Evolutionary conservation across 2,329 filamentous ascomycete species (phyloP), one percentile per base, ranked within the genome.

Genomic region (Xylogone sp.): DNA sequence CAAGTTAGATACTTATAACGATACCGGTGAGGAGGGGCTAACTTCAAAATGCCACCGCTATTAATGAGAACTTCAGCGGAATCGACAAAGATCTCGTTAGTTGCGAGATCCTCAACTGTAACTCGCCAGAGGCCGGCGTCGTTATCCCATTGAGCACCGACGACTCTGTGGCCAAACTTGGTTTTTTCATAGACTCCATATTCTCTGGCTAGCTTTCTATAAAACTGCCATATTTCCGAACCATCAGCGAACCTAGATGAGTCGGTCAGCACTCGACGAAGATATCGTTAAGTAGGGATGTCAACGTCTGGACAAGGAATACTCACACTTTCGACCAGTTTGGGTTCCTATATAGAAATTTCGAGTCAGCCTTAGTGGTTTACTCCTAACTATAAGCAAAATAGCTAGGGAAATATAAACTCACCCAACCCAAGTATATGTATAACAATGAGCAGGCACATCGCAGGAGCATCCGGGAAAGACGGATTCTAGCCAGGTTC

Each of bases 161-260:
- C 69, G 1, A 89, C 79, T n/a, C 73, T 73, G 21, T 79, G 80
- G 8, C 74, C 68, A 10, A 84, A 72, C 51, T 77, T 75, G 1
- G 82, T 68, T 48, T 79, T 76, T 27, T 78, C 71, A 62, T 87
- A 84, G 1, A 88, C 78, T 49, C 83, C 74, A 62, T 88, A 77
- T 58, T 88, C 86, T 7, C 71, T 70, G 0, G 85, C 84, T 2
- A 87, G 66, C 0, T 66, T 66, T 58, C 86, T 76, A 82, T 84
- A 84, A 62, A 90, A 90, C 16, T 80, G 74, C 6, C 75, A 70
- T 53, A 90, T 90, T 64, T 90, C 87, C 3, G 70, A 64, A 0
- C 85, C 86, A 45, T n/a, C 21, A 6, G 43, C 43, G 56, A 81
- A 82, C 49, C 24, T 27, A 27, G 24, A 27, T 27, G 24, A 18